Conservation (phyloP, 2,329 filamentous ascomycete species). For the Penicillium expansum region DNA sequence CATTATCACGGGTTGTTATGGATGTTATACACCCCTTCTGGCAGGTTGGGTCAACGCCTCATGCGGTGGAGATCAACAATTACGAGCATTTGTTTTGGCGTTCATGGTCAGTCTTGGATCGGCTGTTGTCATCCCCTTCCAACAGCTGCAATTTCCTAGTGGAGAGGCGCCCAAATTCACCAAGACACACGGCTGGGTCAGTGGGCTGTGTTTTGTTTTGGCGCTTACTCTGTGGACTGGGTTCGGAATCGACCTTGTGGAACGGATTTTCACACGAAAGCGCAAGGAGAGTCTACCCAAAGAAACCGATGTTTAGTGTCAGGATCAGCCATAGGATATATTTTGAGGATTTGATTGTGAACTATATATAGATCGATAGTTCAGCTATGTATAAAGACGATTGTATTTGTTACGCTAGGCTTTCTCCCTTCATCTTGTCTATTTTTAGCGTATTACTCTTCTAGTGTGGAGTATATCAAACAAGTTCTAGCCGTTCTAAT, state of each 20-base stretch:
- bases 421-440: background rate
- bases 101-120: background rate
- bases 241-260: background rate
- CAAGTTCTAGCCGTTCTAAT: no score
- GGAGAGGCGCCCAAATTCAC: background rate
- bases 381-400: background rate
- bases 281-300: background rate
- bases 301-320: background rate
- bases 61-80: background rate
- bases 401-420: background rate
- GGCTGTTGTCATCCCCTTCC: background rate
- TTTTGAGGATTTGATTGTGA: background rate
- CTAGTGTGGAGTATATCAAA: no score
- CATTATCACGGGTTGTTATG: background rate
- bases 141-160: background rate
- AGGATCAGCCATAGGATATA: background rate
- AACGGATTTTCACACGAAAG: background rate
- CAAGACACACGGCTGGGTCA: background rate
- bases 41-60: background rate
- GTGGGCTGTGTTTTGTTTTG: background rate
- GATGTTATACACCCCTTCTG: background rate
- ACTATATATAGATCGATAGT: background rate
- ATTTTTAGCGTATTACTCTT: no score
- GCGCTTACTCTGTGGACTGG: background rate
- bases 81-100: background rate